Percentiles rank a stretch among this genome's conserved stretches.
Conservation (phyloP, 2,329 filamentous ascomycete genomes). For the Fusarium austroafricanum region DNA sequence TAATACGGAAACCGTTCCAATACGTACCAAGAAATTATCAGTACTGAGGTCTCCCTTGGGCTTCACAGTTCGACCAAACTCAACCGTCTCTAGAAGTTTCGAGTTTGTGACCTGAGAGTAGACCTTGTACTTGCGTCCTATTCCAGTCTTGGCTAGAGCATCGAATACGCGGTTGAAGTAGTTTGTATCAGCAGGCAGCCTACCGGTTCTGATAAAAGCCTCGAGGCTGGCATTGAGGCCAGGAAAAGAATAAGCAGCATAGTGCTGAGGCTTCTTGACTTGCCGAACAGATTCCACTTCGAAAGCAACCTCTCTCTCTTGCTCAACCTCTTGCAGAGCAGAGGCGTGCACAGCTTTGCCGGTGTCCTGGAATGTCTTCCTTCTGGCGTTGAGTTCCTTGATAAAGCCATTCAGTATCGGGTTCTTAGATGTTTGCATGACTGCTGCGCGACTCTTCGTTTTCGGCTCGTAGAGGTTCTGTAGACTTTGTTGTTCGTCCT, state of each 20-base stretch:
- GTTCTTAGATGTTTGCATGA: slow-evolving; percentile 28
- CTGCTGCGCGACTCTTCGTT: slow-evolving; percentile 21
- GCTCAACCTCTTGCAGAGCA: slow-evolving; percentile 68
- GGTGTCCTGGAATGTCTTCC: slow-evolving; percentile 42
- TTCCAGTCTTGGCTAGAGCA: slow-evolving; percentile 44
- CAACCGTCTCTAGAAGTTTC: slow-evolving; percentile 48
- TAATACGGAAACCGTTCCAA: neutral
- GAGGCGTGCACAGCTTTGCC: slow-evolving; percentile 57
- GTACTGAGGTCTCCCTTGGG: slow-evolving; percentile 33
- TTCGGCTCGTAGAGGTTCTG: slow-evolving; percentile 66
- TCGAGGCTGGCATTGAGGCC: slow-evolving; percentile 62
- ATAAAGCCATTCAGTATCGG: slow-evolving; percentile 31
- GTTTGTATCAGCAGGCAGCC: slow-evolving; percentile 51
- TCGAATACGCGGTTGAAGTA: slow-evolving; percentile 54
- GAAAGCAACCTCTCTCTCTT: slow-evolving; percentile 68
- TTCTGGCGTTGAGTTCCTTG: slow-evolving; percentile 36
- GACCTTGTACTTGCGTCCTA: slow-evolving; percentile 52
- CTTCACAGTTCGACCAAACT: slow-evolving; percentile 43
- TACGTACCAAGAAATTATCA: slow-evolving; percentile 42
- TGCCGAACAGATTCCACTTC: slow-evolving; percentile 68
- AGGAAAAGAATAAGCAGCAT: slow-evolving; percentile 55
- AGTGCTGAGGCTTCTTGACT: slow-evolving; percentile 60
- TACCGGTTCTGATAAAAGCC: slow-evolving; percentile 60
- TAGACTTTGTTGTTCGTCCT: slow-evolving; percentile 67
- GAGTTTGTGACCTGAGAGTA: slow-evolving; percentile 34